Evolutionary conservation across 306 rosid genomes (phyloP).

Genomic region (Pyrus bretschneideri): DNA sequence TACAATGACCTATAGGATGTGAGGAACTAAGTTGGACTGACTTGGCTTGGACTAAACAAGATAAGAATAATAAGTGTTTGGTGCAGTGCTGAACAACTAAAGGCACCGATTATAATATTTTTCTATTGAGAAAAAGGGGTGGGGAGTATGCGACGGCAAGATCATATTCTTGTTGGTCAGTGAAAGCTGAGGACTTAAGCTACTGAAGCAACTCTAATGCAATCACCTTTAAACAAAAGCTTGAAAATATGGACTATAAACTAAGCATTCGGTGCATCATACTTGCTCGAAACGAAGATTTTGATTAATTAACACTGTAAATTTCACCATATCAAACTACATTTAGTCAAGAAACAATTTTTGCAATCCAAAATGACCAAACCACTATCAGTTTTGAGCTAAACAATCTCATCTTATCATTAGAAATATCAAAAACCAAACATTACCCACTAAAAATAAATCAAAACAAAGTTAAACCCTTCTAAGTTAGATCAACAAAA

Average conservation of each 20-base stretch:
- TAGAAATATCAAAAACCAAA: background rate
- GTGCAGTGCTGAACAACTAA: too few relatives aligned
- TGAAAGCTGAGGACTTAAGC: background rate
- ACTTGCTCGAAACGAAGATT: background rate
- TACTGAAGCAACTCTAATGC: background rate
- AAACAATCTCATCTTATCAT: background rate
- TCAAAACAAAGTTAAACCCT: background rate
- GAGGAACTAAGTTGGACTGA: too few relatives aligned
- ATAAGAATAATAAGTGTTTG: too few relatives aligned
- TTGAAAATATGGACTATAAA: background rate
- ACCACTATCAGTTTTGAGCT: background rate
- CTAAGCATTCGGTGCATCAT: background rate
- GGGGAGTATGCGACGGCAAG: too few relatives aligned
- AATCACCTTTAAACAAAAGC: background rate
- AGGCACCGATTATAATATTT: too few relatives aligned
- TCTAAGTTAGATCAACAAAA: slow-evolving; percentile 9
- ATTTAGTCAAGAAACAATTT: background rate
- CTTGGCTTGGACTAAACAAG: too few relatives aligned
- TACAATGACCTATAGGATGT: too few relatives aligned
- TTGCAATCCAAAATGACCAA: background rate
- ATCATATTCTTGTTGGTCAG: too few relatives aligned
- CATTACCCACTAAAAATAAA: background rate
- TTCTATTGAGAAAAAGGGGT: too few relatives aligned
- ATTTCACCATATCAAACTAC: slow-evolving; percentile 25
- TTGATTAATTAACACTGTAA: background rate